Evolutionary conservation across 2,329 filamentous ascomycete genomes (phyloP).

Genomic region (Helotiales sp.): DNA sequence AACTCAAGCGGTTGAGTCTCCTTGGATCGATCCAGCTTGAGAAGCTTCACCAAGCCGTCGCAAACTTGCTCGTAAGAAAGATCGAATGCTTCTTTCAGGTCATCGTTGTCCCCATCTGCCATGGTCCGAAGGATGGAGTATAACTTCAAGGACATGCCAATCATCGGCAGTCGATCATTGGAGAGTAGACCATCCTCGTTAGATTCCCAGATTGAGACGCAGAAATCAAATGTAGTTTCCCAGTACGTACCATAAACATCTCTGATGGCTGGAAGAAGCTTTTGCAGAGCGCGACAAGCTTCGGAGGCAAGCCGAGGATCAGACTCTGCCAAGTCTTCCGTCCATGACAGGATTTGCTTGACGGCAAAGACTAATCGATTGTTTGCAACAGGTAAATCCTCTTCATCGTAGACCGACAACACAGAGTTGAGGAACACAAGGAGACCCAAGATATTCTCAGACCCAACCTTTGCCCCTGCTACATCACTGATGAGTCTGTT

Average conservation of each 20-base stretch:
- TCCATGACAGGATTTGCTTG: slow-evolving; percentile 76
- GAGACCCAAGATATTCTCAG: slow-evolving; percentile 52
- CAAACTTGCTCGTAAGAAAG: slow-evolving; percentile 49
- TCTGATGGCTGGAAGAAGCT: slow-evolving; percentile 73
- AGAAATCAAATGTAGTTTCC: slow-evolving; percentile 67
- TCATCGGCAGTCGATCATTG: slow-evolving; percentile 61
- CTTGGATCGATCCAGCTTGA: slow-evolving; percentile 57
- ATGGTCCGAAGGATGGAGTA: slow-evolving; percentile 66
- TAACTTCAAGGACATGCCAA: slow-evolving; percentile 76
- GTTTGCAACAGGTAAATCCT: slow-evolving; percentile 60
- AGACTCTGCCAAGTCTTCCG: slow-evolving; percentile 57
- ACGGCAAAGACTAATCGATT: slow-evolving; percentile 71
- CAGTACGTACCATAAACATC: slow-evolving; percentile 91
- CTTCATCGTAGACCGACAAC: slow-evolving; percentile 56
- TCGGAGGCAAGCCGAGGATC: slow-evolving; percentile 53
- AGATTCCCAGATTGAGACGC: slow-evolving; percentile 61
- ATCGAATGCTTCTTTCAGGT: slow-evolving; percentile 76
- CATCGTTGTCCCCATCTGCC: slow-evolving; percentile 81
- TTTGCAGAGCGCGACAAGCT: slow-evolving; percentile 60
- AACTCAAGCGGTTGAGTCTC: slow-evolving; percentile 72
- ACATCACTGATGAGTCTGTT: slow-evolving; percentile 66
- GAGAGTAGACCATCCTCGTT: slow-evolving; percentile 47
- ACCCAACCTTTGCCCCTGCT: slow-evolving; percentile 52
- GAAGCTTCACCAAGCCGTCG: slow-evolving; percentile 63
- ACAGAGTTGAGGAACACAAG: slow-evolving; percentile 61